A percentile compares a stretch with the other conserved stretches of the same genome.
phyloP scores from a whole-genome alignment of 345 rosid genomes.

The Salix exigua region DNA sequence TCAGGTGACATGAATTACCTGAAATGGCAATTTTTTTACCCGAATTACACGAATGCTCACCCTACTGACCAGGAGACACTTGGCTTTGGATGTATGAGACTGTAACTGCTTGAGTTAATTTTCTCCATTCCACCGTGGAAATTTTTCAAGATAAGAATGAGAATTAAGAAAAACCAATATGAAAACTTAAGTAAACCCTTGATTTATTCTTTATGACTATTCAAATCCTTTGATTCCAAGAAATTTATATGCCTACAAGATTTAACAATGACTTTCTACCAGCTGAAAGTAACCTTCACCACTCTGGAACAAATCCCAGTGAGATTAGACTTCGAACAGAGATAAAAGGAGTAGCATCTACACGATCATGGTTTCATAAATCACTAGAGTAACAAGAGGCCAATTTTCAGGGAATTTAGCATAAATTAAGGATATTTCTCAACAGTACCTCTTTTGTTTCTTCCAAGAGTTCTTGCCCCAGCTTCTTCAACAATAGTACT shows the following conservation, averaged over 20 bases:
- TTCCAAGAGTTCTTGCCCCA: slow-evolving; percentile 88
- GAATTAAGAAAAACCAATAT: background rate
- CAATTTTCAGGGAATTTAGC: background rate
- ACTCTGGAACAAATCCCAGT: background rate
- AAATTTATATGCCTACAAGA: background rate
- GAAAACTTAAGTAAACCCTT: background rate
- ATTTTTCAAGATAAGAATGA: background rate
- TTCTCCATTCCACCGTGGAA: background rate
- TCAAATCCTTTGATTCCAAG: background rate
- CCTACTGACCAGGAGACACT: background rate
- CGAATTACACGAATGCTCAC: too few species aligned
- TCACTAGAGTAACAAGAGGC: background rate
- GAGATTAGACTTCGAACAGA: background rate
- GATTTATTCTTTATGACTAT: background rate
- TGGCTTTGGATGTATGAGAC: background rate
- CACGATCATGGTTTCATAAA: background rate
- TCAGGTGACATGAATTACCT: too few species aligned
- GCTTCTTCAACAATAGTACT: slow-evolving; percentile 79
- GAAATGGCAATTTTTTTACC: too few species aligned
- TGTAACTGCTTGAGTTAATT: background rate
- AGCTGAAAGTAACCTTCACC: background rate
- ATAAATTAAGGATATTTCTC: slow-evolving; percentile 4
- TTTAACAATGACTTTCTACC: background rate
- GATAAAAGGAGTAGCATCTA: background rate
- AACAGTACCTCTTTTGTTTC: slow-evolving; percentile 81